Conservation (phyloP, 2,329 filamentous ascomycete species). For the Cladosporium velox region DNA sequence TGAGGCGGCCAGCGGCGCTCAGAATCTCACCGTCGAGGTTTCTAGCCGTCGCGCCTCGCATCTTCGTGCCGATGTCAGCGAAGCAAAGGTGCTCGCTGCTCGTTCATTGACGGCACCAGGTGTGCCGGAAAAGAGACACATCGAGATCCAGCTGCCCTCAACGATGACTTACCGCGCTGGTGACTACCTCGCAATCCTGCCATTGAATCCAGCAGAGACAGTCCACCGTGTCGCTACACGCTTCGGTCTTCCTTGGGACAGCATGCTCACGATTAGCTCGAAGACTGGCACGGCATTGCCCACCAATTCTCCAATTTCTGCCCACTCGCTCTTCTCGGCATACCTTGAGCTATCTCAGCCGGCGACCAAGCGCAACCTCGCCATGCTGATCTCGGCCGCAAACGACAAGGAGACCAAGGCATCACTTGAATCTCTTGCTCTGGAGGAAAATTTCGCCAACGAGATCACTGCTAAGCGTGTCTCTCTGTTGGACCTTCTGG, state of each 20-base stretch:
- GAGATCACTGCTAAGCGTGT: constrained; percentile 45
- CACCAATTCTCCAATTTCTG: constrained; percentile 60
- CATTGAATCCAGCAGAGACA: constrained; percentile 65
- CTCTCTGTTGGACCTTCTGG: constrained; percentile 69
- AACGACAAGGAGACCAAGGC: constrained; percentile 52
- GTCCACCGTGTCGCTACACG: constrained; percentile 64
- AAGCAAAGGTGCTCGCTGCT: constrained; percentile 60
- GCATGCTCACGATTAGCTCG: constrained; percentile 42
- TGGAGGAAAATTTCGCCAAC: constrained; percentile 41
- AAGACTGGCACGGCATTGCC: constrained; percentile 70
- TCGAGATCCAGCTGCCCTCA: constrained; percentile 48
- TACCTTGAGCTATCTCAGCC: constrained; percentile 75
- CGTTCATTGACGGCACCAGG: constrained; percentile 54
- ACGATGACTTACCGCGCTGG: constrained; percentile 67
- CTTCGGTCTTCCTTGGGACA: constrained; percentile 70
- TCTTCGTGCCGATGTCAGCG: constrained; percentile 64
- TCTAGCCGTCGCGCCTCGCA: constrained; percentile 57
- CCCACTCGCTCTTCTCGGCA: constrained; percentile 64
- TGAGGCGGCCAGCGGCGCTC: constrained; percentile 22
- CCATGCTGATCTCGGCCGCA: constrained; percentile 52
- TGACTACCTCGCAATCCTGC: constrained; percentile 75
- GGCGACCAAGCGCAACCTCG: constrained; percentile 65
- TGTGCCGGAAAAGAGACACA: constrained; percentile 59
- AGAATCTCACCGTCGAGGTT: constrained; percentile 55
- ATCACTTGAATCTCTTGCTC: constrained; percentile 50